Evolutionary conservation across 148 eudicot genomes (phyloP).

Genomic region (Chenopodium berlandieri): DNA sequence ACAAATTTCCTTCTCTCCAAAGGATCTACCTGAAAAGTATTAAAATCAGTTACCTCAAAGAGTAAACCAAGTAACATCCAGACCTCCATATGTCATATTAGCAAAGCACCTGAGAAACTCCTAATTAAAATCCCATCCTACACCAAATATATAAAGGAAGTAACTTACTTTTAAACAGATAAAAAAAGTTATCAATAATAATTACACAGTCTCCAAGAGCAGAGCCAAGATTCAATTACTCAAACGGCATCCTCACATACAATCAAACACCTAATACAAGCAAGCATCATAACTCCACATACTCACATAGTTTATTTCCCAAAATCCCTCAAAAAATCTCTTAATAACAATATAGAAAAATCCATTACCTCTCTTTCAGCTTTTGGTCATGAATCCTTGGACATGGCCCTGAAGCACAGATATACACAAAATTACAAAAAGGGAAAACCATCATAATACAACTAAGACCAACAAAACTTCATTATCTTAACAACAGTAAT

Average conservation of each 20-base stretch:
- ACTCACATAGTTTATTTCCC: not conserved
- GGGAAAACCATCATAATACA: not conserved
- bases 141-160: conserved; percentile 33
- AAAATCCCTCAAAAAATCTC: not conserved
- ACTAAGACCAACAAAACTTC: not conserved
- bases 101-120: conserved; percentile 35
- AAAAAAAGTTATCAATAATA: not conserved
- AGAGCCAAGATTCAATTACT: not conserved
- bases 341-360: not conserved
- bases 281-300: not conserved
- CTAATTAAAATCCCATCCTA: conserved; percentile 38
- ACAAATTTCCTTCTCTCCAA: not conserved
- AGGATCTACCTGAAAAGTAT: conserved; percentile 21
- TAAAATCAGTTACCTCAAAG: conserved; percentile 38
- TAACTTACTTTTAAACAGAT: conserved; percentile 15
- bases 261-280: not conserved
- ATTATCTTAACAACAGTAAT: conserved; percentile 1
- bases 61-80: conserved; percentile 36
- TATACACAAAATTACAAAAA: conserved; percentile 6
- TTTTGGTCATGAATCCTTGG: conserved; percentile 87
- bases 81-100: conserved; percentile 36
- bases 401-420: conserved; percentile 61
- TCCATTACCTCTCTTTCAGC: conserved; percentile 85
- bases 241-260: not conserved
- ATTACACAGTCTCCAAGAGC: not conserved